These are phyloP conservation scores for Diversispora eburnea DNA, from an alignment of 192 early-diverging fungal species.

Conservation along the genomic window DNA sequence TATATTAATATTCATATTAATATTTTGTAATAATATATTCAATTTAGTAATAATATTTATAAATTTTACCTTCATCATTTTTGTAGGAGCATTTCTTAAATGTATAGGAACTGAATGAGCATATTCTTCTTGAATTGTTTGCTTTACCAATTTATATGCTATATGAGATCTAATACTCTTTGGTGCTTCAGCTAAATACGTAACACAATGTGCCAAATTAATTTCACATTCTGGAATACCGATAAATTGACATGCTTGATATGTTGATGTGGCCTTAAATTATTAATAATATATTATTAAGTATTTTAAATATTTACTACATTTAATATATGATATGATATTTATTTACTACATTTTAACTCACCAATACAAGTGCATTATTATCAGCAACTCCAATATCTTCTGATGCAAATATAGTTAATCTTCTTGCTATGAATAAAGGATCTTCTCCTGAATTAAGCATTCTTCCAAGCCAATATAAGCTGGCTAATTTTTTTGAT, in stretches of 20 bases:
- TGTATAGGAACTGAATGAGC: conserved; percentile 81
- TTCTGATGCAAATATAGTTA: conserved; percentile 81
- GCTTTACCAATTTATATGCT: conserved; percentile 67
- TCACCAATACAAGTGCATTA: conserved; percentile 65
- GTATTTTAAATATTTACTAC: neutral
- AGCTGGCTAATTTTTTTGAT: conserved; percentile 30
- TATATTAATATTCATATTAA: neutral
- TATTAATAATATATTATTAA: neutral
- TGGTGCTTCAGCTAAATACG: conserved; percentile 72
- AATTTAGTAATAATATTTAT: neutral
- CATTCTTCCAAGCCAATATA: conserved; percentile 93
- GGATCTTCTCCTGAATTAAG: conserved; percentile 87
- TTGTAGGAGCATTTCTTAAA: conserved; percentile 77
- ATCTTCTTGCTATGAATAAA: conserved; percentile 63
- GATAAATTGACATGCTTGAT: conserved; percentile 81
- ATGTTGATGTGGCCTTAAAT: conserved; percentile 62
- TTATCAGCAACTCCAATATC: conserved; percentile 87
- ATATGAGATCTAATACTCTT: conserved; percentile 82
- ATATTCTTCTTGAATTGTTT: conserved; percentile 54
- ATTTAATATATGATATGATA: no score
- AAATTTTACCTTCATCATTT: conserved; percentile 62
- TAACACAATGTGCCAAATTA: conserved; percentile 74
- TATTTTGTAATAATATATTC: neutral
- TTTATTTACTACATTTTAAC: neutral
- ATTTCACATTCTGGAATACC: conserved; percentile 93